Percentiles rank a stretch among this genome's conserved stretches.
Conservation (phyloP, 2,329 filamentous ascomycete genomes). For the Colletotrichum zoysiae region DNA sequence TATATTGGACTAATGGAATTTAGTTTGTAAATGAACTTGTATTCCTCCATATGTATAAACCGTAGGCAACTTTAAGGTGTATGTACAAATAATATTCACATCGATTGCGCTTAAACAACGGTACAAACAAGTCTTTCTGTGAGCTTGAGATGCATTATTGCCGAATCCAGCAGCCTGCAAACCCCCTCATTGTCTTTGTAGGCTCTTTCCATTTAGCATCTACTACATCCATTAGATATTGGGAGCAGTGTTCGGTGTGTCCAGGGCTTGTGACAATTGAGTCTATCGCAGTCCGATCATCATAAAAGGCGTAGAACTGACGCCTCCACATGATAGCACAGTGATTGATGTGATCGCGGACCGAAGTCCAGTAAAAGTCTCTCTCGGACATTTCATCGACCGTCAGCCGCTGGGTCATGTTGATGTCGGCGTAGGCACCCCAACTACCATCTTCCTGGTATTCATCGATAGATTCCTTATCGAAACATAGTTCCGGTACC, state of each 20-base stretch:
- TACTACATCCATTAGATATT: constrained; percentile 46
- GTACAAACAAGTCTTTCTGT: too few species aligned
- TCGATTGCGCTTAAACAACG: too few species aligned
- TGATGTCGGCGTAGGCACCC: constrained; percentile 45
- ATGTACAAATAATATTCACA: too few species aligned
- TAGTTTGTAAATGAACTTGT: too few species aligned
- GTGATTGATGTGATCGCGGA: constrained; percentile 47
- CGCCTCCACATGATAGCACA: constrained; percentile 47
- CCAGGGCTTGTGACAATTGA: constrained; percentile 44
- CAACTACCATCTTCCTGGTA: constrained; percentile 46
- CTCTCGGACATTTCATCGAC: constrained; percentile 44
- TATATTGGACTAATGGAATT: too few species aligned
- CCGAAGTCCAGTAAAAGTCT: constrained; percentile 45
- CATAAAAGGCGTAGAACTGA: constrained; percentile 45
- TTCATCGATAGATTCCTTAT: constrained; percentile 45
- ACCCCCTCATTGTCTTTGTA: constrained; percentile 41
- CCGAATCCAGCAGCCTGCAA: constrained; percentile 37
- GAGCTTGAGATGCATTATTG: background rate
- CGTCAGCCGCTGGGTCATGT: constrained; percentile 42
- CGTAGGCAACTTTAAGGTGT: too few species aligned
- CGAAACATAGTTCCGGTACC: constrained; percentile 44
- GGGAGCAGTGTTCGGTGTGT: constrained; percentile 48
- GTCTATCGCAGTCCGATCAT: constrained; percentile 44
- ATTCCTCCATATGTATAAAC: too few species aligned
- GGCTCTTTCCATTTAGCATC: constrained; percentile 42